Base-by-base conservation (phyloP, 768 basidiomycete genomes). In the Hericium alpestre region DNA sequence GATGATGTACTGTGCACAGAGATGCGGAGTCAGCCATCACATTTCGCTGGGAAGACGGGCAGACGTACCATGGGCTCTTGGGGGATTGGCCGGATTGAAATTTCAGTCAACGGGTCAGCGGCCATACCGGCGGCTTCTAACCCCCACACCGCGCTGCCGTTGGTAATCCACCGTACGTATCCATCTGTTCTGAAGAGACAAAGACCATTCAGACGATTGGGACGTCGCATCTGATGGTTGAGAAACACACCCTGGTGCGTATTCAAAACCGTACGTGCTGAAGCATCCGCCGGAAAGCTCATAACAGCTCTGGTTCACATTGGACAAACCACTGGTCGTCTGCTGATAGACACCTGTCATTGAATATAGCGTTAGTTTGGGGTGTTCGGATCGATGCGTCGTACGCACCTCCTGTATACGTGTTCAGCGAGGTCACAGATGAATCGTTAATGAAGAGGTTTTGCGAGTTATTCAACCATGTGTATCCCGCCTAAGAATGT, bases 81-180 rank as follows among this genome's bases (percentile, higher is more conserved):
- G 0, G 93, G 76, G 12, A 95, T 71, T 2, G 86, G 81, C 38
- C 93, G 75, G 25, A 75, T 73, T 15, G 80, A 77, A 38, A 94
- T 85, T 57, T 87, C 65, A 1, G 79, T 80, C 38, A 65, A 63
- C 4, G 74, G 37, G 67, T 94, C 84, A 10, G 86, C 72, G 0
- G 72, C 87, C 67, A 93, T 67, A 1, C 84, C 90, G 3, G 79
- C 75, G 20, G 75, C 86, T 53, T 80, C 77, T 55, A 94, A 65
- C 4, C 87, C 90, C 93, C 93, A 93, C 9, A 84, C 72, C 23
- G 77, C 65, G 61, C 81, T 73, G 67, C 81, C 80, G 62, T 84
- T 75, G 56, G 82, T 77, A 57, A 93, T 73, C 93, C 93, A 95
- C 2, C 88, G 80, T 63, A 94, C 90, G 65, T 93, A 95, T 13